phyloP scores from a whole-genome alignment of 257 asterid genomes.

The Capsicum pubescens region DNA sequence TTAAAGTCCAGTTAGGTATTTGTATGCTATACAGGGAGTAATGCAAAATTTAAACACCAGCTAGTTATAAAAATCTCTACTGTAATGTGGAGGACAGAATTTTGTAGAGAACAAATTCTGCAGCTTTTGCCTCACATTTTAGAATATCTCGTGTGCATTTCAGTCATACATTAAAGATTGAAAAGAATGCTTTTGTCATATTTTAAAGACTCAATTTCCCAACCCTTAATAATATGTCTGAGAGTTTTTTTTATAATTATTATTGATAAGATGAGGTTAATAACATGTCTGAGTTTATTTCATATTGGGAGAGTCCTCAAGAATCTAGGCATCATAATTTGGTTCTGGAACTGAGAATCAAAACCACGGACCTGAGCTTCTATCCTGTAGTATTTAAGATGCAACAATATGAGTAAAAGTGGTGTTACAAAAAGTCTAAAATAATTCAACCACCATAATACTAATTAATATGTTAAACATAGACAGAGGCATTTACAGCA shows the following conservation, averaged over 20 bases:
- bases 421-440: slow-evolving; percentile 33
- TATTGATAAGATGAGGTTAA: slow-evolving; percentile 9
- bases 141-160: slow-evolving; percentile 10
- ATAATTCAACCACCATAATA: slow-evolving; percentile 16
- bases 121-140: slow-evolving; percentile 9
- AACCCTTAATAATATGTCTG: slow-evolving; percentile 24
- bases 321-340: slow-evolving; percentile 51
- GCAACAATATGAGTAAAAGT: slow-evolving; percentile 64
- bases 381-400: slow-evolving; percentile 83
- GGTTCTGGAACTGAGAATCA: slow-evolving; percentile 82
- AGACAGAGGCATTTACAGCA: slow-evolving; percentile 64
- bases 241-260: not conserved
- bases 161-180: slow-evolving; percentile 16
- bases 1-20: not conserved
- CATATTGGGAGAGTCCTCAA: slow-evolving; percentile 37
- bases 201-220: slow-evolving; percentile 31
- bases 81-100: not conserved
- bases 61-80: not conserved
- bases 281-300: slow-evolving; percentile 24
- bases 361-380: slow-evolving; percentile 88
- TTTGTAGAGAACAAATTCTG: slow-evolving; percentile 15
- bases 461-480: slow-evolving; percentile 28
- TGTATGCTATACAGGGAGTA: not conserved
- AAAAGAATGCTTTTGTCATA: not conserved
- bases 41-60: not conserved